Evolutionary conservation across 2,329 filamentous ascomycete species (phyloP).

Genomic region (Emmonsiellopsis sp.): DNA sequence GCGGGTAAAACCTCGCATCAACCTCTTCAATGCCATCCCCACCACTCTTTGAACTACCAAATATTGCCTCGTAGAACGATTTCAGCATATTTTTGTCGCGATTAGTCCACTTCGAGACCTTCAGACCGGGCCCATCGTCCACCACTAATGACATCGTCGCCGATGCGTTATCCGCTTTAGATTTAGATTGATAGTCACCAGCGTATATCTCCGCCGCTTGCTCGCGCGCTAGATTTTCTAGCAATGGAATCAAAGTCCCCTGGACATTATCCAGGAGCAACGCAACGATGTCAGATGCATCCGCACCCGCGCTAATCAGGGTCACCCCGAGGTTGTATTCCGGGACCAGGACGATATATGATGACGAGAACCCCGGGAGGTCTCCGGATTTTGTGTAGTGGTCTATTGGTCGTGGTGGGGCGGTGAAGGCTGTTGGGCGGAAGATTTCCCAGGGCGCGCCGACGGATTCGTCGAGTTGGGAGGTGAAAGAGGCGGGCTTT

Average conservation of each 20-base stretch:
- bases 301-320: not conserved
- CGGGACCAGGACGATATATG: constrained; percentile 3
- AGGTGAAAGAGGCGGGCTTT: not conserved
- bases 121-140: constrained; percentile 6
- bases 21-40: not conserved
- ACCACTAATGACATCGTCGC: not conserved
- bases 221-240: constrained; percentile 1
- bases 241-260: not conserved
- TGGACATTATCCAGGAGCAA: constrained; percentile 2
- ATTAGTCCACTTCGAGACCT: constrained; percentile 1
- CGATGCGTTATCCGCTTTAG: not conserved
- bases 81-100: constrained; percentile 1
- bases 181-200: not conserved
- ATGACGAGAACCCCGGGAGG: not conserved
- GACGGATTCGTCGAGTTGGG: not conserved
- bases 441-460: constrained; percentile 3
- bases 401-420: constrained; percentile 2
- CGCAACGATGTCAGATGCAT: not conserved
- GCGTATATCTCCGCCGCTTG: constrained; percentile 4
- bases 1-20: constrained; percentile 4
- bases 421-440: not conserved
- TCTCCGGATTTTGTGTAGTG: constrained; percentile 5
- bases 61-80: not conserved
- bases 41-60: not conserved
- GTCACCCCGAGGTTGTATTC: constrained; percentile 5